Base-by-base conservation (phyloP, 768 basidiomycete species). In the Naganishia antarctica region DNA sequence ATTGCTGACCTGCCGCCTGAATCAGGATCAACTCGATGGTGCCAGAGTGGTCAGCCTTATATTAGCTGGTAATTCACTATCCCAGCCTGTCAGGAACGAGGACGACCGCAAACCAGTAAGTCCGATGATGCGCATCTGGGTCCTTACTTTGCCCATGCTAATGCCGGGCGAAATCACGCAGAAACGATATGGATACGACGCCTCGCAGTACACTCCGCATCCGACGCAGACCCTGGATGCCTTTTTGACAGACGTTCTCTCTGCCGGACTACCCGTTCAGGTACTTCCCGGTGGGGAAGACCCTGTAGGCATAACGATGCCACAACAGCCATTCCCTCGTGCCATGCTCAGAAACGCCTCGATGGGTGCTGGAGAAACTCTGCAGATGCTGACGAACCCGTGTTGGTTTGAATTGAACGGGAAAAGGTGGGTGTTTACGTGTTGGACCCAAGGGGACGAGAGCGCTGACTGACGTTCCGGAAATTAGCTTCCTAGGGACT, bases 241-340 rank as follows among this genome's bases (percentile, higher is more conserved):
- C 1, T 81, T 87, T 67, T 81, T 98, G 44, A 78, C 83, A 37
- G 91, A 96, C 69, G 63, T 77, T 16, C 82, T 97, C 50, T 83
- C 85, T 6, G 83, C 84, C 13, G 82, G 85, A 18, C 81, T 99
- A 69, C 89, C 93, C 0, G 82, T 97, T 34, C 91, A 93, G 71
- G 80, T 99, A 29, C 81, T 98, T 44, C 90, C 93, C 2, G 96
- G 96, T 8, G 84, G 85, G 59, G 81, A 83, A 37, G 96, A 99
- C 77, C 96, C 94, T 2, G 84, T 91, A 15, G 91, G 90, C 0
- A 83, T 84, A 0, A 91, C 93, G 41, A 80, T 99, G 69, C 96
- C 96, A 3, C 96, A 99, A 75, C 96, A 96, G 71, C 83, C 90
- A 0, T 83, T 98, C 69, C 96, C 96, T 50, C 84, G 86, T 32